Evolutionary conservation across 2,329 filamentous ascomycete species (phyloP), one percentile per base, ranked within the genome.

Genomic region (Fusarium sp.): DNA sequence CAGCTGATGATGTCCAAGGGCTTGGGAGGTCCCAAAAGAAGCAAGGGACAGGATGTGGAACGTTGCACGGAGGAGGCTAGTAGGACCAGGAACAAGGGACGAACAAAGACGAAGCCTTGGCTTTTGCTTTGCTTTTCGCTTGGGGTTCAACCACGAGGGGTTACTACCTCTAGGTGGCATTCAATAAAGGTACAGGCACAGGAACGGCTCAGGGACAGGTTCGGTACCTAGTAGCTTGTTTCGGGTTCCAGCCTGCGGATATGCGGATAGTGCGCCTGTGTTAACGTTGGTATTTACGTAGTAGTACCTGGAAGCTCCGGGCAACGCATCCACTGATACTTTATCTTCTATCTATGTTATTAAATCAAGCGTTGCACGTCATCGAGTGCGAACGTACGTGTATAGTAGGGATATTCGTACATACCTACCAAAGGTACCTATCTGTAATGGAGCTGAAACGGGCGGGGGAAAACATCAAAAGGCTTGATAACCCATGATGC

Each of bases 11-110:
- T 58, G 29, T 47, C 43, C 61, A 61, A 58, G 55, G 55, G 50
- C 51, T 66, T 50, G 46, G 40, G 47, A 51, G 49, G 55, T 49
- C 27, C 50, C 50, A 53, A 61, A 62, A 66, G 65, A 62, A 68
- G 66, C 65, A 62, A 66, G 66, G 45, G 66, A 69, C 56, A 45
- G 43, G 39, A 61, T 62, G 66, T 56, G 53, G 58, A 58, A 63
- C 53, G 58, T 66, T 61, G 64, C 27, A 68, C 50, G 11, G 42
- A 59, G 53, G 43, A 42, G 15, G 31, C 14, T 33, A 33, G 14
- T 15, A 35, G 23, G 45, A 41, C 65, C 43, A 66, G 66, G 66
- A 69, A 58, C 66, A 69, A 62, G 66, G 65, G 60, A 69, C 47
- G 20, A 66, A 64, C 46, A 64, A 64, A 59, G 41, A 58, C 29